phyloP scores from a whole-genome alignment of 1,284 basidiomycete species.

The Ganoderma lingzhi region DNA sequence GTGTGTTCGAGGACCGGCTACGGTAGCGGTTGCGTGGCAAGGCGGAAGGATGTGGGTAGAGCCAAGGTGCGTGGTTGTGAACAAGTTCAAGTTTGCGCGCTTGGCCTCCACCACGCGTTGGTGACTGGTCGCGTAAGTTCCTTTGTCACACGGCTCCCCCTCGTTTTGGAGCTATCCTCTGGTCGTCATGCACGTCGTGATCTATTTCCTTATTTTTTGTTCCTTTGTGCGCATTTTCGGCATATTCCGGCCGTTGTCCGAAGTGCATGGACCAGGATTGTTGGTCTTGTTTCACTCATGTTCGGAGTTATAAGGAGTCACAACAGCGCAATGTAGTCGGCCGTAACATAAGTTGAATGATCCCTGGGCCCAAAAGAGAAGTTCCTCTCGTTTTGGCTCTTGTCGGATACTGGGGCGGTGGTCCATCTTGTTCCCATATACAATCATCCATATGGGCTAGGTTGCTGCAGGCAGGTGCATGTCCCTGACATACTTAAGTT shows the following conservation, averaged over 20 bases:
- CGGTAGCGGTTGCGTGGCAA: neutral
- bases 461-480: no score
- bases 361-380: no score
- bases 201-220: neutral
- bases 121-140: slow-evolving; percentile 1
- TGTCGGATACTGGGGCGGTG: neutral
- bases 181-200: neutral
- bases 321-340: no score
- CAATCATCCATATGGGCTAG: neutral
- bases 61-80: neutral
- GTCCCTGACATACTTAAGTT: neutral
- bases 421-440: neutral
- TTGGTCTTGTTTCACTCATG: neutral
- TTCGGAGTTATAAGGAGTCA: neutral
- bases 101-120: neutral
- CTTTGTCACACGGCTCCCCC: neutral
- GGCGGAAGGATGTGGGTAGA: neutral
- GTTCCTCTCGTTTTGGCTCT: neutral
- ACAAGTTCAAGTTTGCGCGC: slow-evolving; percentile 8
- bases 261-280: neutral
- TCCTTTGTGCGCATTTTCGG: neutral
- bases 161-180: neutral
- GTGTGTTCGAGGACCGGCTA: neutral
- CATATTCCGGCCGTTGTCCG: neutral
- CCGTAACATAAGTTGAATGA: no score